Conservation (phyloP, 2,329 filamentous ascomycete genomes). For the Tolypocladium album region DNA sequence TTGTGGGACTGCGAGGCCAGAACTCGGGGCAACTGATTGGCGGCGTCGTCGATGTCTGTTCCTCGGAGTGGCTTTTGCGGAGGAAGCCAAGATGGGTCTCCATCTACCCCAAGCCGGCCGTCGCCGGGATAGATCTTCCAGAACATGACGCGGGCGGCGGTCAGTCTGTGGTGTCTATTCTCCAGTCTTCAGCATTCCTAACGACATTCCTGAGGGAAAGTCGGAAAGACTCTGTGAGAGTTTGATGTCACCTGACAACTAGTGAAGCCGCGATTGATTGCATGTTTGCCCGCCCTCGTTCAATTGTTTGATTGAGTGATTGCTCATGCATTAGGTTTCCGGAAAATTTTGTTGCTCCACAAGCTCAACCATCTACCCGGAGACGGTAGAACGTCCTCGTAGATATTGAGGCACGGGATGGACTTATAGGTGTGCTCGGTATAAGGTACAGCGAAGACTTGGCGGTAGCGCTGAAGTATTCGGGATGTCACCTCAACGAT, state of each 20-base stretch:
- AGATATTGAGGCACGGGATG: too few relatives aligned
- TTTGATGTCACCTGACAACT: not conserved
- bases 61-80: not conserved
- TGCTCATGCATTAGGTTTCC: not conserved
- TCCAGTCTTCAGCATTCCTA: not conserved
- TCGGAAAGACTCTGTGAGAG: not conserved
- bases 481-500: not conserved
- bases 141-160: not conserved
- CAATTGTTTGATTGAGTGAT: too few relatives aligned
- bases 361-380: not conserved
- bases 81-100: too few relatives aligned
- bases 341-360: too few relatives aligned
- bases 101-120: not conserved
- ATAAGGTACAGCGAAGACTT: not conserved
- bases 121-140: not conserved
- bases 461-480: not conserved
- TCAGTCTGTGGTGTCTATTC: not conserved
- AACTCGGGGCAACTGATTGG: not conserved
- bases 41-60: not conserved
- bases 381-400: not conserved
- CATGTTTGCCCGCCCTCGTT: not conserved
- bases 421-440: too few relatives aligned
- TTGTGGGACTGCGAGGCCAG: not conserved
- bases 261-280: not conserved
- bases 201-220: not conserved